These are phyloP conservation scores for Curvularia verruculosa DNA, from an alignment of 2,329 filamentous ascomycete genomes.

Conservation along the genomic window DNA sequence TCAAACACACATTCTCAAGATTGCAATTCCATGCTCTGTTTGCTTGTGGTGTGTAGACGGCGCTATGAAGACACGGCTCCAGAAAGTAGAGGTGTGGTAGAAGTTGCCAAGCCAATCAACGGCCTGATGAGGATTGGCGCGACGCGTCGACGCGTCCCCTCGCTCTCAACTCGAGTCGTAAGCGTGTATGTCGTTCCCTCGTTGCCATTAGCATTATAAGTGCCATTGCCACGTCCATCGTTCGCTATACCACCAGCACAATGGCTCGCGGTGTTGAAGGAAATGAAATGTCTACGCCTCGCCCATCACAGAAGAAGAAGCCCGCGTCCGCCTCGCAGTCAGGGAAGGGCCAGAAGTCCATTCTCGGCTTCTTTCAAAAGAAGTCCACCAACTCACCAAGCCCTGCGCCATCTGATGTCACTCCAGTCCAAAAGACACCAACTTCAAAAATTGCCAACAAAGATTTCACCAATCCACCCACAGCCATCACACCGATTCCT, in stretches of 20 bases:
- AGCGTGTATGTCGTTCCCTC: not conserved
- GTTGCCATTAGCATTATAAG: not conserved
- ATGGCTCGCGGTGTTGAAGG: conserved; percentile 57
- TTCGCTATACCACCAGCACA: not conserved
- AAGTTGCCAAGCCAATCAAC: conserved; percentile 12
- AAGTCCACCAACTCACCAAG: conserved; percentile 57
- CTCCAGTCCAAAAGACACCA: conserved; percentile 35
- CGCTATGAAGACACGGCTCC: not conserved
- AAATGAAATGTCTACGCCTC: conserved; percentile 55
- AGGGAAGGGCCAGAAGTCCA: conserved; percentile 70
- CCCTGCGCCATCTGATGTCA: conserved; percentile 42
- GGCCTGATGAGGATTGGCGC: conserved; percentile 3
- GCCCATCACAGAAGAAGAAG: conserved; percentile 55
- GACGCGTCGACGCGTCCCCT: conserved; percentile 17
- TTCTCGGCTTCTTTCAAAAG: conserved; percentile 80
- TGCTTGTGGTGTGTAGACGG: not conserved
- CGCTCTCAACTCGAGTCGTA: conserved; percentile 1
- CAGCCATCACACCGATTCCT: conserved; percentile 71
- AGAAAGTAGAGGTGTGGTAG: not conserved
- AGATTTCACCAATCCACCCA: conserved; percentile 39
- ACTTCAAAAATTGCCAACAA: conserved; percentile 38
- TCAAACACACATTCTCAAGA: not conserved
- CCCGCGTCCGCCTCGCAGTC: conserved; percentile 54
- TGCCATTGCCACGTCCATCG: not conserved
- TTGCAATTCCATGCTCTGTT: not conserved